Evolutionary conservation across 2,329 filamentous ascomycete species (phyloP), one percentile per base, ranked within the genome.

Genomic region (Trichoderma hamatum): DNA sequence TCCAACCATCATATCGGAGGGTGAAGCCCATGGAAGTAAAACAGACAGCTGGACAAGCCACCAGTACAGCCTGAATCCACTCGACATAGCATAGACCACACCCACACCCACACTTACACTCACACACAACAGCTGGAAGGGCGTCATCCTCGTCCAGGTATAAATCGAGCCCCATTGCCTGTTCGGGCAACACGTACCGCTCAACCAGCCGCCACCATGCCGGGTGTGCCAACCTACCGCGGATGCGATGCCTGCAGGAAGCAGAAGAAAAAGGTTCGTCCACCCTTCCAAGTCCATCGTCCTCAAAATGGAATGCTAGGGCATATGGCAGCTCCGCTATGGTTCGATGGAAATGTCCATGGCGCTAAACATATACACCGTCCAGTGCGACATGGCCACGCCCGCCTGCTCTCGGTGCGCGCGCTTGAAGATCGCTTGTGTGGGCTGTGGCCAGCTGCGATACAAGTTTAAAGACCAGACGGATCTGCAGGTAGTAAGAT

Each of bases 211-310:
- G 56, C 30, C 65, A 16, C 19, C 55, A 86, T 86, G 84, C 83
- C 84, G 0, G 84, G 84, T 28, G 84, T 86, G 21, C 84, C 84
- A 26, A 82, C 82, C 10, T 81, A 82, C 62, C 80, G 81, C 69
- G 84, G 82, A 39, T 86, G 84, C 71, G 82, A 86, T 68, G 82
- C 78, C 16, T 86, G 84, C 72, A 81, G 83, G 39, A 83, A 80
- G 71, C 82, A 84, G 71, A 86, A 85, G 80, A 86, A 86, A 75
- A 86, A 85, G 81, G 84, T 84, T 74, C 16, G 74, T 67, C 14
- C 26, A 14, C n/a, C n/a, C n/a, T n/a, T 26, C 36, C 32, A 58
- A 28, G 39, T 14, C 51, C 46, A 36, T n/a, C 19, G 26, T 32
- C 16, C 36, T 5, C 24, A 26, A 49, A 32, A 46, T 19, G 36